phyloP scores from a whole-genome alignment of 371 early-diverging fungal genomes.

The Encephalitozoon intestinalis region DNA sequence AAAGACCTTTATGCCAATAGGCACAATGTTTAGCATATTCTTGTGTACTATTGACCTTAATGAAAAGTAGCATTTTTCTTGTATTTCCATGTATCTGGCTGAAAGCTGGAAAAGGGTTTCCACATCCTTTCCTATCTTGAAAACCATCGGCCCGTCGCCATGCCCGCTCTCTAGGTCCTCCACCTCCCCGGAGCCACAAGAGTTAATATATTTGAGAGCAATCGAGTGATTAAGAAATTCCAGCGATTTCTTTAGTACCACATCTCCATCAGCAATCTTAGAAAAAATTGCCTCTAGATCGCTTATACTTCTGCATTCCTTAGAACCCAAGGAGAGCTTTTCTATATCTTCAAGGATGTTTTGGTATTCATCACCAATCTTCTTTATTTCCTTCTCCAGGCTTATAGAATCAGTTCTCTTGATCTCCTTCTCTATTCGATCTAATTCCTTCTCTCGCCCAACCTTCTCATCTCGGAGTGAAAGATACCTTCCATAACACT shows the following conservation, averaged over 20 bases:
- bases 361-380: neutral
- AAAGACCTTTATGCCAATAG: neutral
- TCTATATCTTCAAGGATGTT: neutral
- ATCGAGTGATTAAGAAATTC: neutral
- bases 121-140: neutral
- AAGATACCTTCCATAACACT: neutral
- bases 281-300: slow-evolving; percentile 5
- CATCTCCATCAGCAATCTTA: neutral
- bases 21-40: neutral
- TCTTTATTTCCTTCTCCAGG: neutral
- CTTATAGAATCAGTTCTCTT: neutral
- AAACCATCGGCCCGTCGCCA: too few relatives aligned
- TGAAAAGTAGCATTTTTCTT: neutral
- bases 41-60: neutral
- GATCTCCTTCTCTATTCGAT: neutral
- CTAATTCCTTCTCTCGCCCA: neutral
- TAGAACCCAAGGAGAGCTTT: neutral
- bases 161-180: neutral
- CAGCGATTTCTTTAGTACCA: neutral
- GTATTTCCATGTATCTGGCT: neutral
- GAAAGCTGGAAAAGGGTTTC: neutral
- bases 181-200: neutral
- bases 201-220: neutral
- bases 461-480: neutral
- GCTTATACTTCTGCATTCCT: neutral